Conservation (phyloP, 495 filamentous ascomycete genomes). For the Aspergillus cristatus region DNA sequence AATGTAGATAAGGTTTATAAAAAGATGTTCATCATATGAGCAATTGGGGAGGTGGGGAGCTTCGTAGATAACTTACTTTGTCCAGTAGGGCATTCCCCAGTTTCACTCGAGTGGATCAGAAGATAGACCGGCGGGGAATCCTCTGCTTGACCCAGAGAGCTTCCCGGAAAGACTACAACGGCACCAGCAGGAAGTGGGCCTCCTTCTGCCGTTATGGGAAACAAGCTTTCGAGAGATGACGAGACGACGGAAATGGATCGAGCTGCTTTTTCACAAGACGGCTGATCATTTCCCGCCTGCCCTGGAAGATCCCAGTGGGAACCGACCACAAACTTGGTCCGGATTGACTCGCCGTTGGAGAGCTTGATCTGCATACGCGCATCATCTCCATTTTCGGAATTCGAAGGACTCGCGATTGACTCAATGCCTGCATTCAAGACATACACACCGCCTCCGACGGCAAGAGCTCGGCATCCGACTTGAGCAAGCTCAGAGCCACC, state of each 20-base stretch:
- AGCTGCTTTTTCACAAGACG: slow-evolving; percentile 23
- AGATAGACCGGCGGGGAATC: slow-evolving; percentile 56
- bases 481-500: slow-evolving; percentile 87
- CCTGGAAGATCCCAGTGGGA: slow-evolving; percentile 31
- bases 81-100: slow-evolving; percentile 74
- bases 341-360: slow-evolving; percentile 50
- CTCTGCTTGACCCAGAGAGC: slow-evolving; percentile 28
- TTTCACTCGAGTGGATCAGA: slow-evolving; percentile 71
- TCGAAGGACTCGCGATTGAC: slow-evolving; percentile 14
- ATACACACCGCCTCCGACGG: slow-evolving; percentile 87
- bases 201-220: slow-evolving; percentile 64
- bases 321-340: slow-evolving; percentile 47
- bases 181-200: slow-evolving; percentile 64
- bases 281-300: slow-evolving; percentile 1
- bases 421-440: slow-evolving; percentile 64
- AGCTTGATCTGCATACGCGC: slow-evolving; percentile 40
- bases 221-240: slow-evolving; percentile 55
- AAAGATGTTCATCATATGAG: slow-evolving; percentile 66
- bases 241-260: slow-evolving; percentile 55
- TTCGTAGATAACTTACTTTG: slow-evolving; percentile 66
- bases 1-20: slow-evolving; percentile 99
- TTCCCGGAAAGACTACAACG: slow-evolving; percentile 60
- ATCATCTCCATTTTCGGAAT: slow-evolving; percentile 11
- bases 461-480: slow-evolving; percentile 82
- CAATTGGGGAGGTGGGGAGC: slow-evolving; percentile 11